phyloP scores from a whole-genome alignment of 2,329 filamentous ascomycete genomes.

The Emergomyces pasteurianus region DNA sequence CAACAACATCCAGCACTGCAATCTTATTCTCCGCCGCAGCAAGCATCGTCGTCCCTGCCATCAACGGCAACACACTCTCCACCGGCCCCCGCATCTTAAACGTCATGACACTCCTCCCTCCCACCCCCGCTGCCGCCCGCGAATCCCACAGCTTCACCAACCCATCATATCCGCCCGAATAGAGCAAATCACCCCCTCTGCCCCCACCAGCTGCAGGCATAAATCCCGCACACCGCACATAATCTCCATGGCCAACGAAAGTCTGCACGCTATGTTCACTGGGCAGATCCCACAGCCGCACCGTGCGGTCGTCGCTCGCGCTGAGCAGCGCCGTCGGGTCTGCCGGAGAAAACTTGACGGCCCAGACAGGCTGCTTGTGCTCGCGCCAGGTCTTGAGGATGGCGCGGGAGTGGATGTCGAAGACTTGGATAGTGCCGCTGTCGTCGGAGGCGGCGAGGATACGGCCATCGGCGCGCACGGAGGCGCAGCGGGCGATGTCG shows the following conservation, averaged over 20 bases:
- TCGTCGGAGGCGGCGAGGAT: slow-evolving; percentile 88
- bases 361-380: slow-evolving; percentile 90
- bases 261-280: slow-evolving; percentile 62
- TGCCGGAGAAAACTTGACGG: slow-evolving; percentile 80
- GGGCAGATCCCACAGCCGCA: slow-evolving; percentile 87
- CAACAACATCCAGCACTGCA: slow-evolving; percentile 83
- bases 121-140: slow-evolving; percentile 58
- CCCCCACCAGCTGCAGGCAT: slow-evolving; percentile 55
- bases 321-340: slow-evolving; percentile 79
- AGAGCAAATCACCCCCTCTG: slow-evolving; percentile 47
- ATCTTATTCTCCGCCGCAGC: slow-evolving; percentile 78
- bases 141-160: slow-evolving; percentile 93
- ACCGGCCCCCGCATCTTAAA: slow-evolving; percentile 90
- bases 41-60: slow-evolving; percentile 73
- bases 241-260: slow-evolving; percentile 81
- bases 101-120: slow-evolving; percentile 62
- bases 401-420: slow-evolving; percentile 77
- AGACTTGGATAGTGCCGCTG: slow-evolving; percentile 84
- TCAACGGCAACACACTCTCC: slow-evolving; percentile 77
- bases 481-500: slow-evolving; percentile 78
- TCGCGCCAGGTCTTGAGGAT: slow-evolving; percentile 93
- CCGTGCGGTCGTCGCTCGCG: slow-evolving; percentile 82
- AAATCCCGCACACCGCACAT: slow-evolving; percentile 78
- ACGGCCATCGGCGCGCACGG: slow-evolving; percentile 76
- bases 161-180: slow-evolving; percentile 88